These are phyloP conservation scores for Echinochloa phyllopogon DNA, from an alignment of 176 grass and related monocot species.

Conservation along the genomic window DNA sequence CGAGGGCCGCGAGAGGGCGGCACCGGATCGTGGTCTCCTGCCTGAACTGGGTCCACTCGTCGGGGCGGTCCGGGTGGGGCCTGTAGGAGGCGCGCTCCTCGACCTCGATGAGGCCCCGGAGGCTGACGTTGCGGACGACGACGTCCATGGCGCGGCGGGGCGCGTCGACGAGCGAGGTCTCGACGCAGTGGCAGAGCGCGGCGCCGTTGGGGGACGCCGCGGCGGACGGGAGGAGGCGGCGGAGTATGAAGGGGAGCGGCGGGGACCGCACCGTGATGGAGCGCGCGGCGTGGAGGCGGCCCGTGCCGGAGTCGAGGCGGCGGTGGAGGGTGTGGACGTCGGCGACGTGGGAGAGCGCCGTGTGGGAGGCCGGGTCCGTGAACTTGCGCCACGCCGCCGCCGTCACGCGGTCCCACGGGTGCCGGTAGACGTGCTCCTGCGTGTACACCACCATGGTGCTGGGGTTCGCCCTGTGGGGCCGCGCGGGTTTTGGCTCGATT, in stretches of 20 bases:
- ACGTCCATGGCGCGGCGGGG: constrained; percentile 78
- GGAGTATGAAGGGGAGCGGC: constrained; percentile 80
- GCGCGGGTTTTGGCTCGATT: constrained; percentile 34
- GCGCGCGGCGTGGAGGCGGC: constrained; percentile 71
- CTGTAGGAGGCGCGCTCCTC: constrained; percentile 79
- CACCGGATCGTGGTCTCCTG: constrained; percentile 91
- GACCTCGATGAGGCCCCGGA: constrained; percentile 75
- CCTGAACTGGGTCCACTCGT: constrained; percentile 80
- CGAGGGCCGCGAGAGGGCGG: constrained; percentile 77
- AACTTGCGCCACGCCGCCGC: constrained; percentile 95
- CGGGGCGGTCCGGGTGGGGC: constrained; percentile 78
- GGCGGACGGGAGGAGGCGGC: constrained; percentile 69
- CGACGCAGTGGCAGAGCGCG: constrained; percentile 88
- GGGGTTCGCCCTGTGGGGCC: background rate
- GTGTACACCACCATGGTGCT: constrained; percentile 74
- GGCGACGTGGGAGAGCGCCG: constrained; percentile 75
- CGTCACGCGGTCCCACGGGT: constrained; percentile 97
- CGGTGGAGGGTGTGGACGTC: constrained; percentile 90
- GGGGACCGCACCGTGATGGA: constrained; percentile 86
- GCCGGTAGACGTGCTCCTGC: constrained; percentile 91
- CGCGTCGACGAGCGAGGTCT: constrained; percentile 78
- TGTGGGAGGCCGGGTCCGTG: constrained; percentile 80
- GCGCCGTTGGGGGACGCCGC: constrained; percentile 62
- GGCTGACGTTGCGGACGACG: constrained; percentile 76
- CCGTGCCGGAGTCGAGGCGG: constrained; percentile 52